Evolutionary conservation across 1,284 basidiomycete genomes (phyloP).

Genomic region (Salmacisia buchloeana): DNA sequence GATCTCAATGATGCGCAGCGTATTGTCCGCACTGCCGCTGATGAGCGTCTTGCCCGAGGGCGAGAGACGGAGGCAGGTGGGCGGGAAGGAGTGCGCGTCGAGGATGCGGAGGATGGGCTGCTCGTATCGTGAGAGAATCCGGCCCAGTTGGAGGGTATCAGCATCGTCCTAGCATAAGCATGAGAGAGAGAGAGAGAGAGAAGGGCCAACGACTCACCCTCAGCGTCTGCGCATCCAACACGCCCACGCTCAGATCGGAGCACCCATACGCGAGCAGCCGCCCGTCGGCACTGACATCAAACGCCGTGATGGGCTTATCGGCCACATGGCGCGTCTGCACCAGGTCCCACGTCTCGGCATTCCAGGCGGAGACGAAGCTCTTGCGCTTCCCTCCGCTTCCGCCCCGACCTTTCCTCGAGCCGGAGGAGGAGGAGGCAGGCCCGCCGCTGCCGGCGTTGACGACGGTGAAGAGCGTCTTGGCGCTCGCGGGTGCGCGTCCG

Average conservation of each 20-base stretch:
- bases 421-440: too few relatives aligned
- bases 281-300: slow-evolving; percentile 59
- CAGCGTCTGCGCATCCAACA: slow-evolving; percentile 74
- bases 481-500: slow-evolving; percentile 24
- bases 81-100: slow-evolving; percentile 89
- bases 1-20: slow-evolving; percentile 67
- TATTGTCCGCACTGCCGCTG: slow-evolving; percentile 86
- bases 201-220: slow-evolving; percentile 69
- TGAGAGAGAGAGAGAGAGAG: too few relatives aligned
- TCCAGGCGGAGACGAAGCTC: slow-evolving; percentile 45
- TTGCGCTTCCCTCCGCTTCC: slow-evolving; percentile 34
- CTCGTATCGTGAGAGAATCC: too few relatives aligned
- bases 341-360: slow-evolving; percentile 42
- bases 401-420: too few relatives aligned
- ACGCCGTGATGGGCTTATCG: slow-evolving; percentile 42
- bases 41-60: slow-evolving; percentile 74
- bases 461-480: slow-evolving; percentile 37
- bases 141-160: not conserved
- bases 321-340: slow-evolving; percentile 37
- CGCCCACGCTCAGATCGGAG: slow-evolving; percentile 77
- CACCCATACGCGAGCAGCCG: slow-evolving; percentile 76
- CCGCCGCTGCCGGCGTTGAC: slow-evolving; percentile 34
- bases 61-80: slow-evolving; percentile 82
- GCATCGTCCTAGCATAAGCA: not conserved
- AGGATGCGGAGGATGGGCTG: slow-evolving; percentile 81